Base-by-base conservation (phyloP, 441 rosid species). In the Arabidopsis hybrid region DNA sequence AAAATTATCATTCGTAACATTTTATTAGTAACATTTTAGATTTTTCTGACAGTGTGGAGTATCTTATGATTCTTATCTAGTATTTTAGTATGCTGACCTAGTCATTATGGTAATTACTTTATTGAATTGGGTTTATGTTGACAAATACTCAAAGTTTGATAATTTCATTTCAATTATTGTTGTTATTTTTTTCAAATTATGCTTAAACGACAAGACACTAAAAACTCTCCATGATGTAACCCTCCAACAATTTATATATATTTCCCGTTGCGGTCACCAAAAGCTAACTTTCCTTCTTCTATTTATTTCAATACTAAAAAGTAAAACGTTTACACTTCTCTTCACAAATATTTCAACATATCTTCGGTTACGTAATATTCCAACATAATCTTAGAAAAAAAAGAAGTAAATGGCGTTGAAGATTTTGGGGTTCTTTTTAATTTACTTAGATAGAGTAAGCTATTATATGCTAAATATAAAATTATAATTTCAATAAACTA, bases 181-280 rank as follows among this genome's bases (percentile, higher is more conserved):
- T 31, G 21, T 34, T 71, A 39, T 12, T 9, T 36, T 46, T 70
- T 14, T 60, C 13, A 61, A 52, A 11, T 38, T 51, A 58, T 18
- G 35, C 53, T 62, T 61, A 50, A 72, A 51, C 60, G 21, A 40
- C 76, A 72, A 71, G 69, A 55, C 69, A 72, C 76, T 61, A 51
- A 70, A 18, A 72, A 31, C 69, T 61, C 61, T 62, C 43, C 42
- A 60, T 71, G 67, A 47, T 60, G 74, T 71, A 38, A 71, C 43
- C 18, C 59, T 46, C 59, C 60, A 60, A 71, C 59, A 61, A 51
- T 61, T 49, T 67, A 31, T 53, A 39, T 53, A 29, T 60, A 35
- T 36, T 38, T 32, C 11, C 69, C 26, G 12, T 62, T 61, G 69
- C 75, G 43, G 35, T 29, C 56, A 63, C 76, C 47, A 63, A 72